Evolutionary conservation across 192 early-diverging fungal species (phyloP), one percentile per base, ranked within the genome.

Genomic region (Phycomyces blakesleeanus): DNA sequence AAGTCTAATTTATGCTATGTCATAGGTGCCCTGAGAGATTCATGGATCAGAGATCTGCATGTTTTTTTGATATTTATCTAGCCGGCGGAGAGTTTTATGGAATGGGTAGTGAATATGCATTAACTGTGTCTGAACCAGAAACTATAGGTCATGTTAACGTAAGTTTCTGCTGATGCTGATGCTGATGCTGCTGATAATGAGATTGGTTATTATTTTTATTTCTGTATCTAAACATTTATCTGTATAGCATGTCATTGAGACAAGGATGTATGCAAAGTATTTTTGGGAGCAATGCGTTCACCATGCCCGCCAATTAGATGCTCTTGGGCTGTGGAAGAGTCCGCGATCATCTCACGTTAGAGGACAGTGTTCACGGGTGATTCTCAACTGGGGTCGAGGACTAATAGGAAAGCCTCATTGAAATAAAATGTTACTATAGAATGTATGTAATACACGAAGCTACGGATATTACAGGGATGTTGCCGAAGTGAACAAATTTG

Each of bases 11-110:
- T 41, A 41, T 10, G 6, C 40, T 47, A 47, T 47, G 2, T 11
- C 5, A 7, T 29, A 73, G 79, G 81, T 85, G 83, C 38, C 70
- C 83, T 21, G 83, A 85, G 55, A 68, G 83, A n/a, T 85, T 85
- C 42, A 63, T 78, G 14, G 73, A 85, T 54, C 83, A 79, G 51
- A 68, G 77, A 42, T 78, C 81, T 2, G 81, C 81, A 18, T 85
- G 83, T 37, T 38, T 85, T 5, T 81, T 79, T 63, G 71, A 72
- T 41, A 73, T 61, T 3, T 85, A 85, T 37, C 40, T 85, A 38
- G 67, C 60, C 25, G 83, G 83, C 41, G 74, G 73, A 24, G 79
- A 85, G 15, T 81, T 85, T 47, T 79, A 77, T 75, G 83, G 82
- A 0, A 44, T 82, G 11, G 78, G 77, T 0, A 64, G 72, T 50